Evolutionary conservation across 352 stramenopile genomes (phyloP).

Genomic region (Pelagophyceae sp.): DNA sequence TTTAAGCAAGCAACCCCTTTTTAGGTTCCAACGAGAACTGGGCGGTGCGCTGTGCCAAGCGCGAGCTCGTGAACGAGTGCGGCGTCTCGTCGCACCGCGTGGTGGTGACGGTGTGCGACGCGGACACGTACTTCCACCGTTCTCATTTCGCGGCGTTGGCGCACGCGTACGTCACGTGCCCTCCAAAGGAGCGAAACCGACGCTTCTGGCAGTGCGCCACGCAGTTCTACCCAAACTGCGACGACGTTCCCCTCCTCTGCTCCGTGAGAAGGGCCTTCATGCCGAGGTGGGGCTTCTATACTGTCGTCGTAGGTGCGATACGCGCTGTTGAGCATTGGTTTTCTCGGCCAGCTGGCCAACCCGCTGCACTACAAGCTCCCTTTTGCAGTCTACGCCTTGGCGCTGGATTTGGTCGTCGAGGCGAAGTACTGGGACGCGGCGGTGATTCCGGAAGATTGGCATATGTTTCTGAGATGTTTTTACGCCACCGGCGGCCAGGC

Average conservation of each 20-base stretch:
- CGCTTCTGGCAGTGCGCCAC: constrained; percentile 12
- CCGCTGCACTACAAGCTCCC: constrained; percentile 9
- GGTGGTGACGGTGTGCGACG: constrained; percentile 13
- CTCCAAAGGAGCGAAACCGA: not conserved
- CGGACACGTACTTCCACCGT: constrained; percentile 17
- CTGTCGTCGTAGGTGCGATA: too few relatives aligned
- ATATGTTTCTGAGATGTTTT: constrained; percentile 20
- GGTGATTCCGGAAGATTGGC: constrained; percentile 18
- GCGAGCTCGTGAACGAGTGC: not conserved
- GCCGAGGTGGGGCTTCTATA: too few relatives aligned
- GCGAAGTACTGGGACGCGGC: constrained; percentile 11
- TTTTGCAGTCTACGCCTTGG: constrained; percentile 4
- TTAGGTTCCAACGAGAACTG: constrained; percentile 19
- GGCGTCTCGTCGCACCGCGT: not conserved
- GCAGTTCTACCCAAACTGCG: constrained; percentile 17
- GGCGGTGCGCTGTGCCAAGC: constrained; percentile 14
- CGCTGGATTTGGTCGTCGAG: not conserved
- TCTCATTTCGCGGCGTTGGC: not conserved
- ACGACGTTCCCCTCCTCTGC: constrained; percentile 6
- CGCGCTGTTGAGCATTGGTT: not conserved
- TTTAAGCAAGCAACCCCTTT: too few relatives aligned
- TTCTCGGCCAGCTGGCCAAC: constrained; percentile 11
- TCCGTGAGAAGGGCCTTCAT: too few relatives aligned
- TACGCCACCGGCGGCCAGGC: not conserved
- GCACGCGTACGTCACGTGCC: not conserved